Base-by-base conservation (phyloP, 1,284 basidiomycete genomes). In the Veloporphyrellus conicus region DNA sequence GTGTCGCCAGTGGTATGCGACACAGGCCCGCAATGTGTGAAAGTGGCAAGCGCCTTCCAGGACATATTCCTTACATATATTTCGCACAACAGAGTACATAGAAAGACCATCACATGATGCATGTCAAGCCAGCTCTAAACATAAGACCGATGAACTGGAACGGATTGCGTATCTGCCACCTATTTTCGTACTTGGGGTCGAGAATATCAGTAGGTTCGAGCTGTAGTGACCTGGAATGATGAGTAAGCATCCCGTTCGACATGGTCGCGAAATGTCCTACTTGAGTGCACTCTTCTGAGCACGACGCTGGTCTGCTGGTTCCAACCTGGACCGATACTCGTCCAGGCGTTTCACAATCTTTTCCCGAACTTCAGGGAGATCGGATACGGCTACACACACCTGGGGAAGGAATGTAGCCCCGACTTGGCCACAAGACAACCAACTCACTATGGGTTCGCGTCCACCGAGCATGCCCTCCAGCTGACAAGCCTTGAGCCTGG, bases 281-380 rank as follows among this genome's bases (percentile, higher is more conserved):
- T 20, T 52, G 38, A 57, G 47, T 1, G 55, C 64, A 7, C 64
- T 67, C 40, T 36, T 36, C 43, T 53, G 48, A n/a, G 66, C 64
- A 40, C 63, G 63, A 25, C 15, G 46, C 35, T 33, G n/a, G 29
- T 68, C 62, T 4, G 41, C 36, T 15, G 56, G 49, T 18, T 53
- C 51, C 12, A 52, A 8, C 39, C 56, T 57, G 11, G 42, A 35
- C 32, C 46, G 55, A 43, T 66, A 68, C 10, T 54, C 50, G 0
- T 55, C 49, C 40, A 68, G 31, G 16, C 59, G 63, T 41, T 56
- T 69, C 61, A 54, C 40, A 16, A 75, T 55, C 34, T 74, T 70
- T 32, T 74, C 68, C 31, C 56, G 48, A 16, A 72, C 68, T 49
- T 81, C 79, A 1, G 81, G 81, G 36, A 83, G 70, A 49, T 79